phyloP scores from a whole-genome alignment of 441 rosid genomes.

The Bruguiera hainesii region DNA sequence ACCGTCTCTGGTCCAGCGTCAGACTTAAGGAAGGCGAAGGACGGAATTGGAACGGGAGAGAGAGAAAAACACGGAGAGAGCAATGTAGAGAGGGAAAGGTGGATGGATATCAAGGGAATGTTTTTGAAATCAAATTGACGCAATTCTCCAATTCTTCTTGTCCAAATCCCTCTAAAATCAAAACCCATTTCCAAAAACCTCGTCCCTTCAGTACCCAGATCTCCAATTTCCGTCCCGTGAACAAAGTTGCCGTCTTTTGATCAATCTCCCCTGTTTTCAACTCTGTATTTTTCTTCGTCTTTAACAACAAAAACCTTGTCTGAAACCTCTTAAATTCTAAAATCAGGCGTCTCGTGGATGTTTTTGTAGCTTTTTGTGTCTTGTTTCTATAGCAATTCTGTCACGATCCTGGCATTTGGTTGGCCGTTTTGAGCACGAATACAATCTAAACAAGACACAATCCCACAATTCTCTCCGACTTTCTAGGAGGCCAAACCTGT shows the following conservation, averaged over 20 bases:
- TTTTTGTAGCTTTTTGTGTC: not conserved
- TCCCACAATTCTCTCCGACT: conserved; percentile 23
- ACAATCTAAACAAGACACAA: not conserved
- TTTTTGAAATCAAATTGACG: conserved; percentile 28
- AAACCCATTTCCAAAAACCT: conserved; percentile 32
- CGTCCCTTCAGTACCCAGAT: conserved; percentile 41
- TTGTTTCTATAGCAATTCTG: not conserved
- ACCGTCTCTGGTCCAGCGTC: conserved; percentile 23
- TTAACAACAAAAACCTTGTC: not conserved
- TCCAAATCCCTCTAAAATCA: conserved; percentile 28
- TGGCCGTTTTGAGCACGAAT: not conserved
- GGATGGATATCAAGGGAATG: conserved; percentile 10
- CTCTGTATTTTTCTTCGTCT: conserved; percentile 1
- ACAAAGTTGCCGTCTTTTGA: conserved; percentile 11
- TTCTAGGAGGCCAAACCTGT: conserved; percentile 17
- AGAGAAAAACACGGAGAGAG: not conserved
- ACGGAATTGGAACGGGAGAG: conserved; percentile 6
- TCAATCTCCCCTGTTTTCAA: conserved; percentile 19
- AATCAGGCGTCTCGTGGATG: not conserved
- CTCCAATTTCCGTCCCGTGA: conserved; percentile 25
- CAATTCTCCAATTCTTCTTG: conserved; percentile 25
- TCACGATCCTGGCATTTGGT: not conserved
- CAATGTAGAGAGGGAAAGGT: not conserved
- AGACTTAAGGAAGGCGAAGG: not conserved
- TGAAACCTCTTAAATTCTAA: not conserved